These are phyloP conservation scores for Micractinium sp. DNA, from an alignment of 139 green algal species.

Conservation along the genomic window DNA sequence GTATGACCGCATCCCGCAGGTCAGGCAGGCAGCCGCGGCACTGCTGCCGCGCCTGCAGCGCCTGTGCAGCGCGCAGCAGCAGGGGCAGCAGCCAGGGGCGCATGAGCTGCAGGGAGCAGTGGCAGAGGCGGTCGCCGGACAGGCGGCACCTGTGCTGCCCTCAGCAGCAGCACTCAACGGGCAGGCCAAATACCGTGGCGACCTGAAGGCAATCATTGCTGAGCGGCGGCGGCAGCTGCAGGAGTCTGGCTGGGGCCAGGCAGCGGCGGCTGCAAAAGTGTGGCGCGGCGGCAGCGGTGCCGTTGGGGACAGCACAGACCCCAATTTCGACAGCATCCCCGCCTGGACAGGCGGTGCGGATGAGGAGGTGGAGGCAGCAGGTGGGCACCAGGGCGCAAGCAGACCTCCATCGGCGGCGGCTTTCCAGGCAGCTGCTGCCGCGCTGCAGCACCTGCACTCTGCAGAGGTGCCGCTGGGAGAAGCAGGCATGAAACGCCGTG, in stretches of 20 bases:
- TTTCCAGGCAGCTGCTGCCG: background rate
- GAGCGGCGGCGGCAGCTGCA: constrained; percentile 20
- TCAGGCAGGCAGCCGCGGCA: constrained; percentile 4
- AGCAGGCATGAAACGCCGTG: background rate
- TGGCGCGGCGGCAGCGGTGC: background rate
- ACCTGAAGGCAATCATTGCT: background rate
- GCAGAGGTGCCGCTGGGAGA: background rate
- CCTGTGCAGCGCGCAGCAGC: constrained; percentile 1
- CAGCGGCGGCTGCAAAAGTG: background rate
- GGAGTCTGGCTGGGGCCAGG: background rate
- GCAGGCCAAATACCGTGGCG: too few relatives aligned
- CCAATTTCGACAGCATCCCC: background rate
- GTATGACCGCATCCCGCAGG: constrained; percentile 31
- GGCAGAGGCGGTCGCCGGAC: background rate
- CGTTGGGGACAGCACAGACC: too few relatives aligned
- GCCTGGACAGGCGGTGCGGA: background rate
- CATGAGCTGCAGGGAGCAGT: background rate
- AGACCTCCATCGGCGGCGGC: background rate
- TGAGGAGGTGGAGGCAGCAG: background rate
- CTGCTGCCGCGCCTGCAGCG: constrained; percentile 3
- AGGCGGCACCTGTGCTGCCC: too few relatives aligned
- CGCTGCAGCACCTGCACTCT: background rate
- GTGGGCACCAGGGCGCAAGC: background rate
- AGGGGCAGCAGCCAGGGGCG: background rate
- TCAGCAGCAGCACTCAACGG: background rate